Conservation (phyloP, 2,329 filamentous ascomycete genomes). For the Fusarium coicis region DNA sequence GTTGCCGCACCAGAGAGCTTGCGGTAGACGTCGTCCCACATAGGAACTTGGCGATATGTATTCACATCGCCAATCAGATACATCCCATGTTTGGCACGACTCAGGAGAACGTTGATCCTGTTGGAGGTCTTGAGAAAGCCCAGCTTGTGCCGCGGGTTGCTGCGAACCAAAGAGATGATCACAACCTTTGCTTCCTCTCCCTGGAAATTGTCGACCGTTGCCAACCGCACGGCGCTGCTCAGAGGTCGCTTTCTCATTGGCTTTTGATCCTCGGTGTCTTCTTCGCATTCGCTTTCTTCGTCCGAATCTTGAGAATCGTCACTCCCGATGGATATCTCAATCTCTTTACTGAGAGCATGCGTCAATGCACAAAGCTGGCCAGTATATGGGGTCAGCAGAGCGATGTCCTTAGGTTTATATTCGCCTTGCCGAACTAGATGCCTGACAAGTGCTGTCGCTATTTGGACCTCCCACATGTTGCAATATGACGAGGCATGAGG, state of each 20-base stretch:
- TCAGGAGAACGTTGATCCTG: neutral
- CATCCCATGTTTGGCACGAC: neutral
- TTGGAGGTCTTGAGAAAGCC: accelerated
- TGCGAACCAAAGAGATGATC: accelerated
- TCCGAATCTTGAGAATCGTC: no score
- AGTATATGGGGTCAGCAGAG: neutral
- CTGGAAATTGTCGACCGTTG: neutral
- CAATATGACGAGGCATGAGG: no score
- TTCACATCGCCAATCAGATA: neutral
- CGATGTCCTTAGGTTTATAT: neutral
- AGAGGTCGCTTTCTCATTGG: no score
- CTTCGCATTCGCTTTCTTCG: no score
- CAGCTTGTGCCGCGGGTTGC: accelerated
- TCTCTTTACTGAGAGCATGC: neutral
- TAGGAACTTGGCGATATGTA: no score
- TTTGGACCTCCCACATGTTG: no score
- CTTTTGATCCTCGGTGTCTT: no score
- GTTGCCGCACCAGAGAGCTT: no score
- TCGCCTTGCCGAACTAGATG: neutral
- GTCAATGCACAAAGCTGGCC: neutral
- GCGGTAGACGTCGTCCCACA: no score
- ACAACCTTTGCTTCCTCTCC: neutral
- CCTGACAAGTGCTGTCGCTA: no score
- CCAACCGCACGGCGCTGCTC: no score
- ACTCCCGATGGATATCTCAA: neutral